phyloP scores from a whole-genome alignment of 176 grass and related monocot species.

The Cenchrus fungigraminus region DNA sequence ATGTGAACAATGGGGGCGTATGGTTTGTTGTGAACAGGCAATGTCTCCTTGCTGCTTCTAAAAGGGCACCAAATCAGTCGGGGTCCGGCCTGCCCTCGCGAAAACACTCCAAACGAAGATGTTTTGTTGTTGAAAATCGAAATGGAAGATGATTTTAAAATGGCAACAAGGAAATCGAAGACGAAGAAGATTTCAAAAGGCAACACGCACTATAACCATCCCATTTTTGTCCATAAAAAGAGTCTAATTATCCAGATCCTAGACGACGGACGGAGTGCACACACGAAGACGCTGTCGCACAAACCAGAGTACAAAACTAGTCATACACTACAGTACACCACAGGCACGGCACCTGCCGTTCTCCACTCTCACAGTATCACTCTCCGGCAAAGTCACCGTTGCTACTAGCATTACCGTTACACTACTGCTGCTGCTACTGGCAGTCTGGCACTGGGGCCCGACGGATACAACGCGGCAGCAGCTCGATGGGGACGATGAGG shows the following conservation, averaged over 20 bases:
- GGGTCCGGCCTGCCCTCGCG: too few relatives aligned
- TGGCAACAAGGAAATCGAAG: not conserved
- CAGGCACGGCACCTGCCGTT: not conserved
- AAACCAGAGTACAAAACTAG: not conserved
- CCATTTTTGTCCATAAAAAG: not conserved
- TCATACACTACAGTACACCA: not conserved
- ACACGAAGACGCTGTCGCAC: not conserved
- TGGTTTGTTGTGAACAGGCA: too few relatives aligned
- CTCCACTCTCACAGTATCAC: not conserved
- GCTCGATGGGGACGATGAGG: not conserved
- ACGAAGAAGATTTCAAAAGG: not conserved
- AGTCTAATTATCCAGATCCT: not conserved
- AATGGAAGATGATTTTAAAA: too few relatives aligned
- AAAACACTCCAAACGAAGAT: too few relatives aligned
- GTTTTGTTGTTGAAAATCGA: too few relatives aligned
- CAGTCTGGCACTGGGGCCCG: not conserved
- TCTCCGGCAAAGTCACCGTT: not conserved
- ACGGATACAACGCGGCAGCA: constrained; percentile 9
- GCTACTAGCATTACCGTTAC: not conserved
- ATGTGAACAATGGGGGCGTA: too few relatives aligned
- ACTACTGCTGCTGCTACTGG: not conserved
- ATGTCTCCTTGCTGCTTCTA: too few relatives aligned
- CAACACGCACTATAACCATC: not conserved
- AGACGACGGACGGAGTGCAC: not conserved
- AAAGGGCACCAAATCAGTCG: too few relatives aligned